Evolutionary conservation across 1,284 basidiomycete genomes (phyloP).

Genomic region (Microbotryomycetes sp.): DNA sequence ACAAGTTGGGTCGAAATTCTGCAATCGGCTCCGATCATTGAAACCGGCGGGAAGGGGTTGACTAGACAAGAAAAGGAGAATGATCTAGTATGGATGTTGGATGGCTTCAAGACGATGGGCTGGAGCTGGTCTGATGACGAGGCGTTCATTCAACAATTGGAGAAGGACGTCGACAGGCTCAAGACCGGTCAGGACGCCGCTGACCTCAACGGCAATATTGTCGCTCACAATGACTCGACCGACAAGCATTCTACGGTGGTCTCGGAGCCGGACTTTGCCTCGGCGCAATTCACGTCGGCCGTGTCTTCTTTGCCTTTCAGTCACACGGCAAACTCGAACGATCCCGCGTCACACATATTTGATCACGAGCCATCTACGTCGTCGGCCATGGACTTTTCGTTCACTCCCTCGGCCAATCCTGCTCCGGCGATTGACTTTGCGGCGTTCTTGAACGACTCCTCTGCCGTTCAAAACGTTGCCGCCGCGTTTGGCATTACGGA

Average conservation of each 20-base stretch:
- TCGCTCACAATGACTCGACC: background rate
- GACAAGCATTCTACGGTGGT: background rate
- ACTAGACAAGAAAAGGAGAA: conserved; percentile 8
- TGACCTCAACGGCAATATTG: too few species aligned
- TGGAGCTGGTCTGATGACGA: conserved; percentile 24
- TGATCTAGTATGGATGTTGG: conserved; percentile 18
- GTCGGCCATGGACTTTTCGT: too few species aligned
- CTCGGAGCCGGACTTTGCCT: background rate
- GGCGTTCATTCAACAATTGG: conserved; percentile 8
- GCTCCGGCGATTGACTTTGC: background rate
- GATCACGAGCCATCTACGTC: too few species aligned
- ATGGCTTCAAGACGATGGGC: conserved; percentile 25
- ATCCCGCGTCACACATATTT: background rate
- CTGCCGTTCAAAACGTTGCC: background rate
- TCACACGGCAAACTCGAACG: background rate
- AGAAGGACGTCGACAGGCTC: background rate
- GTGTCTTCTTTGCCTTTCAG: background rate
- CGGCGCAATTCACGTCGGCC: background rate
- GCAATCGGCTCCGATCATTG: conserved; percentile 5
- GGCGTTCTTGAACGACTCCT: background rate
- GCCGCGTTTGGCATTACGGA: background rate
- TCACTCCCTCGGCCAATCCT: background rate
- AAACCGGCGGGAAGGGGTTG: conserved; percentile 19
- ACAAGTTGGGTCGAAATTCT: conserved; percentile 20
- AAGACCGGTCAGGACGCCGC: background rate